A percentile compares a stretch with the other conserved stretches of the same genome.
phyloP scores from a whole-genome alignment of 129 eudicot species.

The Deinandra increscens region DNA sequence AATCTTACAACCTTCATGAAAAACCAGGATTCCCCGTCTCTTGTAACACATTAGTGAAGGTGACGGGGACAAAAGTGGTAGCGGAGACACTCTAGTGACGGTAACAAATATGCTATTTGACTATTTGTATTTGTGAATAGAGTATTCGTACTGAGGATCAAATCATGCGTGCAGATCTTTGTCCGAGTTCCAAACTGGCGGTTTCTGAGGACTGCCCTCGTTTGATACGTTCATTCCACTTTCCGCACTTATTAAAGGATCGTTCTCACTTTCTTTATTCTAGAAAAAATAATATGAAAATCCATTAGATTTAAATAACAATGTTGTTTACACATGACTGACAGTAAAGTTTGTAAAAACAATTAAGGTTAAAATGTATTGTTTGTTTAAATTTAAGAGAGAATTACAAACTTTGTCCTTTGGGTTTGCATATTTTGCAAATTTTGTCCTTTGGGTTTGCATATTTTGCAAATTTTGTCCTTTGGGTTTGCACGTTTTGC shows the following conservation, averaged over 20 bases:
- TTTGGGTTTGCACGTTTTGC: no score
- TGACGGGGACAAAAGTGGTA: not conserved
- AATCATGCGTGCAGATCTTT: slow-evolving; percentile 63
- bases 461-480: no score
- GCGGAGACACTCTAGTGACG: not conserved
- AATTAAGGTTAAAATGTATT: no score
- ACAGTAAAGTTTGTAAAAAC: not conserved
- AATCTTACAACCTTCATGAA: slow-evolving; percentile 24
- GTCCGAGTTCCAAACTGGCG: slow-evolving; percentile 57
- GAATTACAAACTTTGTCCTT: no score
- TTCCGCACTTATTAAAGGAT: slow-evolving; percentile 56
- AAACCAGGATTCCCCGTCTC: not conserved
- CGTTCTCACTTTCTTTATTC: slow-evolving; percentile 51
- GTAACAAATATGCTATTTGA: slow-evolving; percentile 11
- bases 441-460: no score
- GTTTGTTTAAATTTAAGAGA: no score
- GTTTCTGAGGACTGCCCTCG: slow-evolving; percentile 46
- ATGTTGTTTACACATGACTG: not conserved
- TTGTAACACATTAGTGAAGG: not conserved
- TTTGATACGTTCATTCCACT: slow-evolving; percentile 37
- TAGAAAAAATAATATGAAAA: slow-evolving; percentile 15
- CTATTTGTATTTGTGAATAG: slow-evolving; percentile 21
- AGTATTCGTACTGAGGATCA: slow-evolving; percentile 25
- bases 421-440: no score
- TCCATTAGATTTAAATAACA: slow-evolving; percentile 4